phyloP scores from a whole-genome alignment of 257 asterid species.

The Capsicum baccatum region DNA sequence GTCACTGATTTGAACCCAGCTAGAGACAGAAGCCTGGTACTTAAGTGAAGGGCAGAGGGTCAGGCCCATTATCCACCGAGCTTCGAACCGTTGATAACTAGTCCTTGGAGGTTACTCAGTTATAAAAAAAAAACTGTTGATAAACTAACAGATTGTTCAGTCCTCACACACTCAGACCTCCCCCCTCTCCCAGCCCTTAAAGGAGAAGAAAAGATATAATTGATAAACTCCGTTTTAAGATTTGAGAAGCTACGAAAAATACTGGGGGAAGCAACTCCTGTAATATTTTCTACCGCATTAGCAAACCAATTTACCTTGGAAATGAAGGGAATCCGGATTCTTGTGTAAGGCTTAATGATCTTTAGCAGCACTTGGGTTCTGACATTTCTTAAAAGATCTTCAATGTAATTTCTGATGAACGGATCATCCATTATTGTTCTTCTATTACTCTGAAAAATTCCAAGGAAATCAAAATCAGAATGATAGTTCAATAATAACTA shows the following conservation, averaged over 20 bases:
- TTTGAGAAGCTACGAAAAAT: background rate
- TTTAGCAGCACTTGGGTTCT: slow-evolving; percentile 97
- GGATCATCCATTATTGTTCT: slow-evolving; percentile 99
- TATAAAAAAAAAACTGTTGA: background rate
- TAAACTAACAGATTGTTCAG: background rate
- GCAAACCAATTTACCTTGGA: slow-evolving; percentile 62
- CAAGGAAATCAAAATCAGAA: background rate
- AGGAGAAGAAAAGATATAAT: background rate
- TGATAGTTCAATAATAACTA: background rate
- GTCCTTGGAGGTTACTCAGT: background rate
- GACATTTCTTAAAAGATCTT: slow-evolving; percentile 96
- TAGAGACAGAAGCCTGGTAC: background rate
- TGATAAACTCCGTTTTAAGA: background rate
- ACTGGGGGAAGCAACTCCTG: background rate
- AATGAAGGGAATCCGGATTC: slow-evolving; percentile 93
- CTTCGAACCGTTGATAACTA: no score
- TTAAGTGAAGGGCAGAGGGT: background rate
- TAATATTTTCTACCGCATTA: background rate
- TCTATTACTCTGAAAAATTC: slow-evolving; percentile 77
- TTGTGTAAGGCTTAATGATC: slow-evolving; percentile 97
- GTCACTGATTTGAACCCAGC: background rate
- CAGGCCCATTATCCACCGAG: no score
- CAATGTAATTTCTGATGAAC: slow-evolving; percentile 92
- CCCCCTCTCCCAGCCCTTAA: no score
- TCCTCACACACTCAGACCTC: background rate